Conservation (phyloP, 352 stramenopile genomes). For the Phytophthora sp. region DNA sequence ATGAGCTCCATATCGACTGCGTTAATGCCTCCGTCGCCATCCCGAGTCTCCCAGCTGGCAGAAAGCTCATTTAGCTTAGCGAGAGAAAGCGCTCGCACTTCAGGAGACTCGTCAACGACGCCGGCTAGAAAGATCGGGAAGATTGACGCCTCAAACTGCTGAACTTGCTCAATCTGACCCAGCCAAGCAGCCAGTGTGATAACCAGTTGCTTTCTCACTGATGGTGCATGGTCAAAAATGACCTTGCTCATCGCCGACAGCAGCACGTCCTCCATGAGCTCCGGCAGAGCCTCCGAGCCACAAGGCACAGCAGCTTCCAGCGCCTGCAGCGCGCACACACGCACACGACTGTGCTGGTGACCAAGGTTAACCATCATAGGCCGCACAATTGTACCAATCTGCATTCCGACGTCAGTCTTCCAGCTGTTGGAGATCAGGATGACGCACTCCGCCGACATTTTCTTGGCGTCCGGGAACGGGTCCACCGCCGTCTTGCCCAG, state of each 20-base stretch:
- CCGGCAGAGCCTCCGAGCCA: slow-evolving; percentile 60
- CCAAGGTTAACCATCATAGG: slow-evolving; percentile 73
- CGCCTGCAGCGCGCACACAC: slow-evolving; percentile 75
- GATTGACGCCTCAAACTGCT: slow-evolving; percentile 67
- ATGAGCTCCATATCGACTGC: slow-evolving; percentile 43
- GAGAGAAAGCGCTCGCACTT: slow-evolving; percentile 54
- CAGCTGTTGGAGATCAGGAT: slow-evolving; percentile 61
- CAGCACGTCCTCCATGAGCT: slow-evolving; percentile 82
- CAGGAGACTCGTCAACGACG: slow-evolving; percentile 70
- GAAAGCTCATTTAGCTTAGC: slow-evolving; percentile 56
- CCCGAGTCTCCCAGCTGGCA: slow-evolving; percentile 47
- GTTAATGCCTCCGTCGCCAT: slow-evolving; percentile 25
- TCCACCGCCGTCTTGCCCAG: slow-evolving; percentile 78
- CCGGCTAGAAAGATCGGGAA: slow-evolving; percentile 76
- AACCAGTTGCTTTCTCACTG: slow-evolving; percentile 76
- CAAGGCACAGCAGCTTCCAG: slow-evolving; percentile 76
- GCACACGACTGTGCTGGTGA: slow-evolving; percentile 85
- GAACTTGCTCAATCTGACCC: slow-evolving; percentile 52
- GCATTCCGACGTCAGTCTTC: slow-evolving; percentile 64
- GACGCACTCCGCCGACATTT: slow-evolving; percentile 67
- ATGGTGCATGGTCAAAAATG: slow-evolving; percentile 71
- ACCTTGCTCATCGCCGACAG: slow-evolving; percentile 69
- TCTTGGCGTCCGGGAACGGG: slow-evolving; percentile 85
- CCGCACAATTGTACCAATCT: slow-evolving; percentile 71
- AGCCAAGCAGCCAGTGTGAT: slow-evolving; percentile 69